Evolutionary conservation across 768 basidiomycete genomes (phyloP).

Genomic region (Boletus tomentosulus): DNA sequence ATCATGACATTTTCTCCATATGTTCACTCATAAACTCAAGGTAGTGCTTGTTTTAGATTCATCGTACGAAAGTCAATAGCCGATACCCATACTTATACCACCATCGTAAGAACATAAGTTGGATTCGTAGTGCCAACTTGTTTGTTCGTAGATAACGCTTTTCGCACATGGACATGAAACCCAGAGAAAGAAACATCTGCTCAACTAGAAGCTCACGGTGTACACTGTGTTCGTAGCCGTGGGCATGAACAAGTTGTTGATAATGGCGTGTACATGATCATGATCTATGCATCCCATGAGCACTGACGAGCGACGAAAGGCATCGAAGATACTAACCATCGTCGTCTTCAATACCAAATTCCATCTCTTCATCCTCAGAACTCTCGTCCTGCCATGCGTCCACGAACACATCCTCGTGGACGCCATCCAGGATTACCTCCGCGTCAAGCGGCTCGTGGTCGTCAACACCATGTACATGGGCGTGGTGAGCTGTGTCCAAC

Average conservation of each 20-base stretch:
- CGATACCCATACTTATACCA: not conserved
- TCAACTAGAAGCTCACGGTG: constrained; percentile 21
- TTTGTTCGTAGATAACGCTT: not conserved
- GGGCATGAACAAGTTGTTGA: constrained; percentile 23
- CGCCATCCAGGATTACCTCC: constrained; percentile 2
- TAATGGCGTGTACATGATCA: constrained; percentile 9
- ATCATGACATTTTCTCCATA: not conserved
- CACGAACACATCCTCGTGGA: not conserved
- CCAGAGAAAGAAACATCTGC: too few relatives aligned
- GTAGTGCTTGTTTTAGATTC: not conserved
- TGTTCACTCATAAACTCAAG: not conserved
- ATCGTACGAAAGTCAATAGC: not conserved
- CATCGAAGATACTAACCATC: not conserved
- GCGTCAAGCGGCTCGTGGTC: not conserved
- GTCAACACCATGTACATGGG: not conserved
- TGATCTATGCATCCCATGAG: constrained; percentile 8
- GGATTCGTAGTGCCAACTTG: not conserved
- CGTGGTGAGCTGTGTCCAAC: not conserved
- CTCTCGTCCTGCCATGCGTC: constrained; percentile 17
- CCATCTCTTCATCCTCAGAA: constrained; percentile 12
- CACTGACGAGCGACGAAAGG: not conserved
- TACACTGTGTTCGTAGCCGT: constrained; percentile 22
- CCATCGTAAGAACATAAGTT: not conserved
- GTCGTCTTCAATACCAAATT: constrained; percentile 1
- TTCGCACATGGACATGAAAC: too few relatives aligned